Conservation (phyloP, 129 eudicot genomes). For the Kitagawia praeruptora region DNA sequence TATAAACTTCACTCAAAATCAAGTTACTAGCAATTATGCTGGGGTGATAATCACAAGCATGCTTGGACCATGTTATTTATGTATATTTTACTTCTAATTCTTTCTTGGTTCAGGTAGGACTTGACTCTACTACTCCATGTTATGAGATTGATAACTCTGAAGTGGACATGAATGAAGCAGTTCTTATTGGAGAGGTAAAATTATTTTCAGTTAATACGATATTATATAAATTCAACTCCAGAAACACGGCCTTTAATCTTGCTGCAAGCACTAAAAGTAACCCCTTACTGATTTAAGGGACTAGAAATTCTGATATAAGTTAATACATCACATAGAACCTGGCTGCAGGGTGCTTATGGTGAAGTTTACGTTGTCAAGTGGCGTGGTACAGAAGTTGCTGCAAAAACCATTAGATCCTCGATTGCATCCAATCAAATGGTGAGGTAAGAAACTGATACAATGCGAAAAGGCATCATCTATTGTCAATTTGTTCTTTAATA, state of each 20-base stretch:
- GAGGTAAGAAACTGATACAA: conserved; percentile 31
- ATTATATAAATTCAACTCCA: neutral
- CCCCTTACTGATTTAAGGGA: neutral
- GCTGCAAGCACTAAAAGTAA: neutral
- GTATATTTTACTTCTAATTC: neutral
- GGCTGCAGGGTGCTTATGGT: conserved; percentile 59
- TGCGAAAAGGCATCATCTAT: neutral
- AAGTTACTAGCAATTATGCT: neutral
- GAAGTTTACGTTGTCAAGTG: conserved; percentile 65
- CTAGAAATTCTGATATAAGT: neutral
- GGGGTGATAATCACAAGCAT: neutral
- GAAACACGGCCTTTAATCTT: neutral
- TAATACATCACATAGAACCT: conserved; percentile 10
- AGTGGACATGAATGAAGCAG: conserved; percentile 37
- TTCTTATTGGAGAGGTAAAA: conserved; percentile 56
- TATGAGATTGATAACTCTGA: conserved; percentile 40
- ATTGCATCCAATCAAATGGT: conserved; percentile 57
- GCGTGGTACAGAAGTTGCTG: conserved; percentile 79
- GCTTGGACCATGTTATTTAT: neutral
- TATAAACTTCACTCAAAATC: neutral
- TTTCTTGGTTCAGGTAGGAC: conserved; percentile 30
- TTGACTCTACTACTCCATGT: conserved; percentile 46
- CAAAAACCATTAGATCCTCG: conserved; percentile 58
- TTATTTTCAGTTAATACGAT: neutral
- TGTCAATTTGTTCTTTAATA: neutral